phyloP scores from a whole-genome alignment of 2,329 filamentous ascomycete genomes.

The Xylariales sp. region DNA sequence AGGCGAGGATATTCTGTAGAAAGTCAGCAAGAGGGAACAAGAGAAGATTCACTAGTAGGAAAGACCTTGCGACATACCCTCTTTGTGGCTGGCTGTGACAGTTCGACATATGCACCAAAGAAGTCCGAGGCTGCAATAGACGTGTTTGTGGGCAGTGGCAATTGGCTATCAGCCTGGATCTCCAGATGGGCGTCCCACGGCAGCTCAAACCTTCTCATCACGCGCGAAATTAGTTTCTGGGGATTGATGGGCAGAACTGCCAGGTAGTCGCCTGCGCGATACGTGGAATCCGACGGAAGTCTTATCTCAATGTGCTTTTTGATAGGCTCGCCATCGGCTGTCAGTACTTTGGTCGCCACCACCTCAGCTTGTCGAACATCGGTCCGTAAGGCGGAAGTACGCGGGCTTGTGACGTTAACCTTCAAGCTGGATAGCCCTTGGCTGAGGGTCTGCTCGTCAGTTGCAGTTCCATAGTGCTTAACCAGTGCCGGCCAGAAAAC shows the following conservation, averaged over 20 bases:
- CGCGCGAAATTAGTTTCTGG: constrained; percentile 45
- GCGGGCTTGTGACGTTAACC: constrained; percentile 14
- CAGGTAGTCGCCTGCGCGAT: constrained; percentile 59
- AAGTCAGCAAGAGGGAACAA: neutral
- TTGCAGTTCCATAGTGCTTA: constrained; percentile 27
- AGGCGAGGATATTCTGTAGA: constrained; percentile 34
- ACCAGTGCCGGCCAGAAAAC: constrained; percentile 45
- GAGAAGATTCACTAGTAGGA: too few species aligned
- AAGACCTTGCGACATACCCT: constrained; percentile 23
- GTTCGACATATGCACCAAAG: constrained; percentile 54
- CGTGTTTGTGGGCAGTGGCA: constrained; percentile 36
- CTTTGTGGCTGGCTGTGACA: constrained; percentile 54
- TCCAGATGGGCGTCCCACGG: constrained; percentile 54
- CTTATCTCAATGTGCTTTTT: constrained; percentile 48
- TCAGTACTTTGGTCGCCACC: constrained; percentile 37
- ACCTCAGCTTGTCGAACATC: constrained; percentile 43
- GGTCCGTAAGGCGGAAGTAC: constrained; percentile 39
- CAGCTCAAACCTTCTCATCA: constrained; percentile 50
- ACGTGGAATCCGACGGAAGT: constrained; percentile 48
- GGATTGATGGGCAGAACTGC: constrained; percentile 57
- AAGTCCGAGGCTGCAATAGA: constrained; percentile 49
- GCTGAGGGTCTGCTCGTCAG: constrained; percentile 35
- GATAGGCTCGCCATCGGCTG: constrained; percentile 33
- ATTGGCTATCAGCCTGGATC: constrained; percentile 34
- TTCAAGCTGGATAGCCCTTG: constrained; percentile 2